Evolutionary conservation across 2,329 filamentous ascomycete genomes (phyloP).

Genomic region (Sporothrix euskadiensis): DNA sequence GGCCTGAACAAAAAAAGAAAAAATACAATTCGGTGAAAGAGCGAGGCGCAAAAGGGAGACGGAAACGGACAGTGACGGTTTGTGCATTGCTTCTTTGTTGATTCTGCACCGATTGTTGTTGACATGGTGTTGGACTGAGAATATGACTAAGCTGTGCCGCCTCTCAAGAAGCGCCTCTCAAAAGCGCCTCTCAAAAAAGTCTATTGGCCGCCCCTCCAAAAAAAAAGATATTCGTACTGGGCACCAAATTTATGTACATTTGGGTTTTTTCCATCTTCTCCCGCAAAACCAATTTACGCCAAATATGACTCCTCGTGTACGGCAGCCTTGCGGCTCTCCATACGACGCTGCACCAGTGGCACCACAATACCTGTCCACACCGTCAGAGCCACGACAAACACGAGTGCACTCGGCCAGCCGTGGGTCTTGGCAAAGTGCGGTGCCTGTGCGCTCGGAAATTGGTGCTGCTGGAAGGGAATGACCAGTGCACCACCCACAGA

Average conservation of each 20-base stretch:
- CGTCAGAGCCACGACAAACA: conserved; percentile 40
- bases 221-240: no score
- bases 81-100: neutral
- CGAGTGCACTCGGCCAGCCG: conserved; percentile 41
- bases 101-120: neutral
- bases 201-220: no score
- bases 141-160: neutral
- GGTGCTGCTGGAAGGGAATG: conserved; percentile 45
- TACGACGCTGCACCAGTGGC: neutral
- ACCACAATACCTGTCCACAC: conserved; percentile 39
- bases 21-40: neutral
- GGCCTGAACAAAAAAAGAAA: neutral
- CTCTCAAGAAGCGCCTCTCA: no score
- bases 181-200: no score
- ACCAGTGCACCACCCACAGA: conserved; percentile 43
- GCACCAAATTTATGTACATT: neutral
- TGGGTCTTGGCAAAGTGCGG: conserved; percentile 42
- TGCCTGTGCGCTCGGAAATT: conserved; percentile 43
- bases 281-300: neutral
- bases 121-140: conserved; percentile 8
- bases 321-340: neutral
- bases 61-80: neutral
- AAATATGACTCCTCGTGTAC: neutral
- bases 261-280: no score
- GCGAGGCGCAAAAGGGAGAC: neutral